Evolutionary conservation across 2,329 filamentous ascomycete genomes (phyloP), one percentile per base, ranked within the genome.

Genomic region (Calonectria honghensis): DNA sequence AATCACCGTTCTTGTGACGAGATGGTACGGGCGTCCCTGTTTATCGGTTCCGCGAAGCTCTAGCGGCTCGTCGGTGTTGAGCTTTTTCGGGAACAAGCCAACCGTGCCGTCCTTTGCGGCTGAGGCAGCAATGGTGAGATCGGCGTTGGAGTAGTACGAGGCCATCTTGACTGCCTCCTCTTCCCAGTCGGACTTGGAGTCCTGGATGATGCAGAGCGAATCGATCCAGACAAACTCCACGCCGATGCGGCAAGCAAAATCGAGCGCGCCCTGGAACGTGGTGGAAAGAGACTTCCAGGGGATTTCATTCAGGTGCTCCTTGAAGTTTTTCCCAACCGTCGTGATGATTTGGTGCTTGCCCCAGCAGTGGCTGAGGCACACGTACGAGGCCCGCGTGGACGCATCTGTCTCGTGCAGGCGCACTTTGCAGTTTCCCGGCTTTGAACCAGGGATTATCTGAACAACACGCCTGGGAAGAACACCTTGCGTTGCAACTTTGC

Each of bases 311-410:
- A 51, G 31, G 45, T 75, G 73, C 20, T 64, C 29, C 3, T 45
- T 39, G 27, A 74, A 24, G 59, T 76, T 78, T 16, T 29, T 32
- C 6, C 32, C 20, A 32, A 51, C 70, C 4, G 75, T 75, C 5
- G 52, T 85, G 41, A 85, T 85, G 27, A 86, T 84, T 72, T 81
- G 84, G 32, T 83, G 81, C 64, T 87, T 83, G 3, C 78, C 78
- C 79, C 80, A 79, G 50, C 78, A 79, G 41, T 81, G 80, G 48
- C 77, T 79, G 13, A 84, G 31, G 18, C 76, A 73, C 16, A 71
- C 64, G 35, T 78, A 77, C 0, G 41, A 54, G 16, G 50, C 72
- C 18, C n/a, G 61, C 24, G 68, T 41, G 1, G 54, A 32, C 2
- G 71, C 18, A 18, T 50, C 18, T 0, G 71, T 57, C 39, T 75